phyloP scores from a whole-genome alignment of 192 early-diverging fungal species.

The Dispira parvispora region DNA sequence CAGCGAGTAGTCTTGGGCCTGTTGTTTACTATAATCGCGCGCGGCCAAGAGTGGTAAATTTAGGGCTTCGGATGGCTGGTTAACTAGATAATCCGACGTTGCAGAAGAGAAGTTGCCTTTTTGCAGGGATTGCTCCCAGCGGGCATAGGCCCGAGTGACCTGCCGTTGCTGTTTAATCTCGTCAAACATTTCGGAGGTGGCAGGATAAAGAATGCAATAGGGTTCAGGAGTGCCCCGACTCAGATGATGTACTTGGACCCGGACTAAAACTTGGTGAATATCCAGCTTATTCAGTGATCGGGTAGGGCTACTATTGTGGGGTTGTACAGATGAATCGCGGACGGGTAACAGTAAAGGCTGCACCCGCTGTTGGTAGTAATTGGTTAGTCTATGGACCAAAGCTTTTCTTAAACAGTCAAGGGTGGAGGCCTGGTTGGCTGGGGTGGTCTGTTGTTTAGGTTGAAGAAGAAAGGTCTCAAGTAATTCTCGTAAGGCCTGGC shows the following conservation, averaged over 20 bases:
- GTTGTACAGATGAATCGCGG: not conserved
- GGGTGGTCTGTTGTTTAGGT: not conserved
- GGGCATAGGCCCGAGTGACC: not conserved
- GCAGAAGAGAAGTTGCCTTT: too few relatives aligned
- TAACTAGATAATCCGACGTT: not conserved
- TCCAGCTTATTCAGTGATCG: not conserved
- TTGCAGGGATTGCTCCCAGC: not conserved
- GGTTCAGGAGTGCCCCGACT: conserved; percentile 2
- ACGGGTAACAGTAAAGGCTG: not conserved
- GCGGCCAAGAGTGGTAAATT: not conserved
- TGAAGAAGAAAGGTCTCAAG: not conserved
- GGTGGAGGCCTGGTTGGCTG: not conserved
- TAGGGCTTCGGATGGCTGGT: not conserved
- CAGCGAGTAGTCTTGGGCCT: not conserved
- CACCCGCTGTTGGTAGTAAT: not conserved
- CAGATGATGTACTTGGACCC: not conserved
- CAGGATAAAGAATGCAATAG: not conserved
- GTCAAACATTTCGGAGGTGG: not conserved
- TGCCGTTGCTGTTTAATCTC: not conserved
- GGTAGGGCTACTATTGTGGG: not conserved
- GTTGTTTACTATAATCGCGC: not conserved
- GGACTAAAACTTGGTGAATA: not conserved
- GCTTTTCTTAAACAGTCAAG: not conserved
- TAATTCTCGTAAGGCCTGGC: not conserved
- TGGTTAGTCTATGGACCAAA: not conserved